Evolutionary conservation across 1,139 yeast species (phyloP).

Genomic region (Pneumocystis jirovecii): DNA sequence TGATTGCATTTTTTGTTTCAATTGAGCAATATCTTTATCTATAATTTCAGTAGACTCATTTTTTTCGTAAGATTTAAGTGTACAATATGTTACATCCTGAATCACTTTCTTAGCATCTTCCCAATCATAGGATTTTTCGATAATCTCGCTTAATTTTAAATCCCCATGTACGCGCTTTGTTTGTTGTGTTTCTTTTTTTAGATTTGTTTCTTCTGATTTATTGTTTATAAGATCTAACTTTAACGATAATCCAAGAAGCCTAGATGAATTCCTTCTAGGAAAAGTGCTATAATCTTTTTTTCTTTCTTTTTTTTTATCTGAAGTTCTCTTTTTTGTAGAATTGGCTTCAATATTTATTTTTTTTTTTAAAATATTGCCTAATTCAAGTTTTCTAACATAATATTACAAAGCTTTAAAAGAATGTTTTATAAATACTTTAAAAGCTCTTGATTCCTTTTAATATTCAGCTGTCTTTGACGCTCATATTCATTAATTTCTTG

Average conservation of each 20-base stretch:
- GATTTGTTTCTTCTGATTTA: slow-evolving; percentile 16
- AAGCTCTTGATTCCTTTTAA: slow-evolving; percentile 40
- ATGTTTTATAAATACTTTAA: slow-evolving; percentile 33
- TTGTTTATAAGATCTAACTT: slow-evolving; percentile 16
- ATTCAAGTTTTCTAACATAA: neutral
- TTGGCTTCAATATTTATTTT: neutral
- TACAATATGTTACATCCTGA: slow-evolving; percentile 20
- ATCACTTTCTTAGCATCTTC: slow-evolving; percentile 5
- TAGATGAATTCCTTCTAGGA: slow-evolving; percentile 23
- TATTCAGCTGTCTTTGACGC: slow-evolving; percentile 48
- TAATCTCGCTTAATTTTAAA: slow-evolving; percentile 10
- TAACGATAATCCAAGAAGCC: slow-evolving; percentile 24
- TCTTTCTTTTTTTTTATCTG: slow-evolving; percentile 10
- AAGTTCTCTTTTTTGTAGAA: slow-evolving; percentile 6
- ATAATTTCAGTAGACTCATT: slow-evolving; percentile 25
- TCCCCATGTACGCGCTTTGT: slow-evolving; percentile 14
- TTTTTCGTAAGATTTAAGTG: slow-evolving; percentile 26
- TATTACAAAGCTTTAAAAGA: slow-evolving; percentile 4
- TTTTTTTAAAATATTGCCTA: slow-evolving; percentile 1
- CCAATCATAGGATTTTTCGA: slow-evolving; percentile 5
- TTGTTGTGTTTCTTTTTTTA: slow-evolving; percentile 13
- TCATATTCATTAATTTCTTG: slow-evolving; percentile 36
- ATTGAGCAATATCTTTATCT: neutral
- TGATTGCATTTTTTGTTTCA: neutral
- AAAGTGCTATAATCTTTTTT: slow-evolving; percentile 6